These are phyloP conservation scores for Mucor indicus DNA, from an alignment of 371 early-diverging fungal genomes.

Conservation along the genomic window DNA sequence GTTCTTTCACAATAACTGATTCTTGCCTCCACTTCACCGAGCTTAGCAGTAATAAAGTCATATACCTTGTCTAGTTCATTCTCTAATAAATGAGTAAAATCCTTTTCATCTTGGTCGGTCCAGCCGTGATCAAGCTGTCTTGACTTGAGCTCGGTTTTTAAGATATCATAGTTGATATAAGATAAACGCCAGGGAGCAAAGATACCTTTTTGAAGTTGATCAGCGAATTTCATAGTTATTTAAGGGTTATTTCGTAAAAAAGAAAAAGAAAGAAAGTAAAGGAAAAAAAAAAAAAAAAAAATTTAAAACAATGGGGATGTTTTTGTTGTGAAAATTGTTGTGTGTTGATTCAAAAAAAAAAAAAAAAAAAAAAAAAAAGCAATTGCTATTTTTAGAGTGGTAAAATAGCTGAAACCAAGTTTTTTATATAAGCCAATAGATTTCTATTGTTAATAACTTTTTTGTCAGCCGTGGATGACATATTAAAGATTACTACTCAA, in stretches of 20 bases:
- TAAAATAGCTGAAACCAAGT: slow-evolving; percentile 2
- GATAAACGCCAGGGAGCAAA: slow-evolving; percentile 43
- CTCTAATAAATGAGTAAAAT: slow-evolving; percentile 66
- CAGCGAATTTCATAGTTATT: slow-evolving; percentile 27
- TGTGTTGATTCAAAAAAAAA: neutral
- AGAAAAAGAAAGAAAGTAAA: slow-evolving; percentile 1
- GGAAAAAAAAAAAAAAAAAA: neutral
- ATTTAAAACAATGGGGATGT: neutral
- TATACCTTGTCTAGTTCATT: slow-evolving; percentile 86
- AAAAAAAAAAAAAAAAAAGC: neutral
- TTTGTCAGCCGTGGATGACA: slow-evolving; percentile 6
- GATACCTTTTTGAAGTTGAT: slow-evolving; percentile 27
- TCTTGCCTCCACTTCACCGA: slow-evolving; percentile 78
- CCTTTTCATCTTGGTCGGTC: slow-evolving; percentile 67
- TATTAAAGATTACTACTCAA: neutral
- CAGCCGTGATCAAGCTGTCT: slow-evolving; percentile 42
- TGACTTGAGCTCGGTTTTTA: slow-evolving; percentile 32
- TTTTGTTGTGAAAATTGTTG: too few species aligned
- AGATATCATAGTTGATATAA: slow-evolving; percentile 35
- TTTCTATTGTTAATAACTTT: neutral
- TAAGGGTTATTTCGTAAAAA: neutral
- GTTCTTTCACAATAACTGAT: slow-evolving; percentile 82
- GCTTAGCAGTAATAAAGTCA: slow-evolving; percentile 65
- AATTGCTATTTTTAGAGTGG: neutral
- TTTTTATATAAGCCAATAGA: neutral